Percentiles rank a stretch among this genome's conserved stretches.
Conservation (phyloP, 306 rosid species). For the Quillaja saponaria region DNA sequence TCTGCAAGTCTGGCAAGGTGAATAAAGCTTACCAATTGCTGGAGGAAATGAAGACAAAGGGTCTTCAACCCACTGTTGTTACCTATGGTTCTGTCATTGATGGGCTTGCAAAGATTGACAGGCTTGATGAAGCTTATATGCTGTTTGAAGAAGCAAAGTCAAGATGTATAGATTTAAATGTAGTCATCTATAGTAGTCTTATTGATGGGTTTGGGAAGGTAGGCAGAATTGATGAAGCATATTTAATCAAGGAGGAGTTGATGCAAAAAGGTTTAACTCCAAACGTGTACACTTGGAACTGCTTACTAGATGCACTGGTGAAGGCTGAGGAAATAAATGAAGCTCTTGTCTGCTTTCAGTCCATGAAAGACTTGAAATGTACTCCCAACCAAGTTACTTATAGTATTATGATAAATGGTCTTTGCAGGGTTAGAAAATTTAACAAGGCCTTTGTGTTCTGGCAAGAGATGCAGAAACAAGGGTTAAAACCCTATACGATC, state of each 20-base stretch:
- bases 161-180: slow-evolving; percentile 68
- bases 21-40: slow-evolving; percentile 87
- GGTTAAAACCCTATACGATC: slow-evolving; percentile 70
- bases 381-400: slow-evolving; percentile 74
- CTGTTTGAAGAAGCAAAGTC: slow-evolving; percentile 93
- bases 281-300: slow-evolving; percentile 86
- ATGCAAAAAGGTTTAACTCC: slow-evolving; percentile 85
- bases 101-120: slow-evolving; percentile 88
- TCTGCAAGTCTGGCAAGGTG: slow-evolving; percentile 90
- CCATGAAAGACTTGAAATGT: slow-evolving; percentile 77
- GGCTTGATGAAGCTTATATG: slow-evolving; percentile 97
- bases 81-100: slow-evolving; percentile 91
- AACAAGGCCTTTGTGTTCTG: slow-evolving; percentile 94
- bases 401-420: slow-evolving; percentile 89
- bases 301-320: slow-evolving; percentile 85
- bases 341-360: slow-evolving; percentile 86
- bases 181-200: slow-evolving; percentile 77
- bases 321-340: slow-evolving; percentile 89
- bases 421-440: slow-evolving; percentile 82
- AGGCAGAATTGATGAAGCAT: slow-evolving; percentile 94
- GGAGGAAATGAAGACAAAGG: slow-evolving; percentile 88
- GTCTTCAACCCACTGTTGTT: slow-evolving; percentile 78
- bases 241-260: slow-evolving; percentile 85
- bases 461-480: slow-evolving; percentile 96
- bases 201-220: slow-evolving; percentile 95